These are phyloP conservation scores for Aleurites moluccanus DNA, from an alignment of 441 rosid species.

Conservation along the genomic window DNA sequence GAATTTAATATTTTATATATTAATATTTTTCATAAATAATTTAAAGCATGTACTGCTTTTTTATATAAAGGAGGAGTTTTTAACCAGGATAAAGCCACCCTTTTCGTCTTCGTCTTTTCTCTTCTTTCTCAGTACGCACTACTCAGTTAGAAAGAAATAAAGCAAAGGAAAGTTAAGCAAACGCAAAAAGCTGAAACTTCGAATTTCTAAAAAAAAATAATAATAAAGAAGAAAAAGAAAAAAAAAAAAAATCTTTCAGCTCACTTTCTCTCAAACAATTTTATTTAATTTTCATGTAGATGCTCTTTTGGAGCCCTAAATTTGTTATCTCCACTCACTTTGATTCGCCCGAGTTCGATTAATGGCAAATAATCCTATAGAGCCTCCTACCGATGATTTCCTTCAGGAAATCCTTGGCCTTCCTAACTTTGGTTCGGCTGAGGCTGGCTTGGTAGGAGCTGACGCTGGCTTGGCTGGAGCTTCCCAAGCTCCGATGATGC, in stretches of 20 bases:
- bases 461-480: slow-evolving; percentile 40
- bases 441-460: slow-evolving; percentile 38
- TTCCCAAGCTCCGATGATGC: slow-evolving; percentile 65
- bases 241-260: not conserved
- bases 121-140: not conserved
- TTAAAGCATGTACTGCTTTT: slow-evolving; percentile 25
- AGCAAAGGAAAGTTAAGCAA: slow-evolving; percentile 6
- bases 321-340: slow-evolving; percentile 9
- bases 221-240: not conserved
- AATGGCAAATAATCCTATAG: slow-evolving; percentile 65
- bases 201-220: not conserved
- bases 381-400: slow-evolving; percentile 75
- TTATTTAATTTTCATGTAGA: slow-evolving; percentile 34
- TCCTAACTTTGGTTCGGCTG: slow-evolving; percentile 61
- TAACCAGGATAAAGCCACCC: slow-evolving; percentile 33
- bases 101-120: slow-evolving; percentile 10
- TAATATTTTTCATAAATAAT: slow-evolving; percentile 40
- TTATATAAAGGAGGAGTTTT: slow-evolving; percentile 26
- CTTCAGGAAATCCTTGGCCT: slow-evolving; percentile 82
- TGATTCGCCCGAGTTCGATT: slow-evolving; percentile 16
- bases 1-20: too few species aligned
- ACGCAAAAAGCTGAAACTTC: slow-evolving; percentile 17
- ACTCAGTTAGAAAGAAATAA: not conserved
- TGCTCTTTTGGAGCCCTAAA: slow-evolving; percentile 23
- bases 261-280: not conserved